Percentiles rank a stretch among this genome's conserved stretches.
phyloP scores from a whole-genome alignment of 2,329 filamentous ascomycete species.

The Aspergillus versicolor region DNA sequence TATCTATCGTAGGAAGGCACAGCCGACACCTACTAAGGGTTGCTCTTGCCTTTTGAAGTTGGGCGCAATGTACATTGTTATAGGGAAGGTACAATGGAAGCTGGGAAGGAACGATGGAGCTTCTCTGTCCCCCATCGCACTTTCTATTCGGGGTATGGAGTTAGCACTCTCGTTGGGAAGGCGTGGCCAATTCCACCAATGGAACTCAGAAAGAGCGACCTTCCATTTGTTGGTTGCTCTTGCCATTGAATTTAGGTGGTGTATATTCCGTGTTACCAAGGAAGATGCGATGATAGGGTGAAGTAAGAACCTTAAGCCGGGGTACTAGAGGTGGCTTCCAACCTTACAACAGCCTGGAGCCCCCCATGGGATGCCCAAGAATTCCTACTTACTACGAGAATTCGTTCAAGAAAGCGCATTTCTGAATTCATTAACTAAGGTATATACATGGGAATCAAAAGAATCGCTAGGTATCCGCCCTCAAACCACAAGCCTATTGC shows the following conservation, averaged over 20 bases:
- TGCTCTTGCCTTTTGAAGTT: too few relatives aligned
- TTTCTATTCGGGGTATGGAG: neutral
- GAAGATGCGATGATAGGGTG: neutral
- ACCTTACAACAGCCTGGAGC: neutral
- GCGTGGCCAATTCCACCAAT: neutral
- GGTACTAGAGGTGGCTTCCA: neutral
- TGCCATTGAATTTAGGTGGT: neutral
- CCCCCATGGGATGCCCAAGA: neutral
- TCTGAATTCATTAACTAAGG: neutral
- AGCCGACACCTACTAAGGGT: too few relatives aligned
- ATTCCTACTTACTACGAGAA: neutral
- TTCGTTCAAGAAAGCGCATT: constrained; percentile 32
- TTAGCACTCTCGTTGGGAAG: neutral
- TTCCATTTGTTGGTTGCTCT: neutral
- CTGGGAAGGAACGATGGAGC: neutral
- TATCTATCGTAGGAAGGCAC: too few relatives aligned
- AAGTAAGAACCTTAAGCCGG: neutral
- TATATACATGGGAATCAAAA: constrained; percentile 12
- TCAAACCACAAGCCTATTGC: constrained; percentile 17
- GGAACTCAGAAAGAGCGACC: neutral
- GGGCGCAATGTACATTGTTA: too few relatives aligned
- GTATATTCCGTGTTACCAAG: neutral
- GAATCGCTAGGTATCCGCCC: neutral
- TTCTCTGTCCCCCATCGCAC: neutral
- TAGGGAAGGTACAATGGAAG: too few relatives aligned